A percentile compares a stretch with the other conserved stretches of the same genome.
phyloP scores from a whole-genome alignment of 192 early-diverging fungal species.

The Backusella morwellensis region DNA sequence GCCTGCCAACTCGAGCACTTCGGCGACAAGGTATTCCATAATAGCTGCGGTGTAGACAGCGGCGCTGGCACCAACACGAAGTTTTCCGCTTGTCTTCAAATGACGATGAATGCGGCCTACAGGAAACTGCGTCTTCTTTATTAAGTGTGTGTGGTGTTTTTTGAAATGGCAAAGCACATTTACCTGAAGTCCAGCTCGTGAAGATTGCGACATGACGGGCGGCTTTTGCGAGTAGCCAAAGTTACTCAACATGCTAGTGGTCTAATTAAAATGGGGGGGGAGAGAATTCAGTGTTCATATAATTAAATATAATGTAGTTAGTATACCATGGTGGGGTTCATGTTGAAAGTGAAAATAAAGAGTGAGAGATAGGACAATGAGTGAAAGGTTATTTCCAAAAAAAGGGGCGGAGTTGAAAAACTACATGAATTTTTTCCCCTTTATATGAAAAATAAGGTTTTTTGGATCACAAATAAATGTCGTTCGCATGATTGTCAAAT shows the following conservation, averaged over 20 bases:
- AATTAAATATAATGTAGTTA: too few species aligned
- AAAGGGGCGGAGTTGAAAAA: background rate
- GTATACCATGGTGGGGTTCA: too few species aligned
- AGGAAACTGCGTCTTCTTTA: conserved; percentile 68
- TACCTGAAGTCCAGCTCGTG: conserved; percentile 11
- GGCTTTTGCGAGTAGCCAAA: background rate
- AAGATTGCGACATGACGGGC: background rate
- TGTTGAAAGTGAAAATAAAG: too few species aligned
- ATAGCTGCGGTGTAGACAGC: conserved; percentile 90
- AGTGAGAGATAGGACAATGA: background rate
- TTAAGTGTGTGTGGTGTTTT: background rate
- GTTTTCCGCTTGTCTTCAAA: conserved; percentile 78
- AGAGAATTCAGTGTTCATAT: too few species aligned
- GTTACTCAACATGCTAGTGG: too few species aligned
- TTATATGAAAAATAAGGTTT: too few species aligned
- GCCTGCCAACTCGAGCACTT: conserved; percentile 90
- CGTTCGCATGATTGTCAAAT: too few species aligned
- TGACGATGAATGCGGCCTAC: conserved; percentile 93
- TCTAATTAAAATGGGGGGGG: too few species aligned
- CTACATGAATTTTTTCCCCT: too few species aligned
- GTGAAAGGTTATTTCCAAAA: background rate
- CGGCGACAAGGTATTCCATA: conserved; percentile 88
- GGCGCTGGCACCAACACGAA: conserved; percentile 85
- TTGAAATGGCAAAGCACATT: background rate
- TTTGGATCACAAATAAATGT: too few species aligned